Percentiles rank a stretch among this genome's conserved stretches.
phyloP scores from a whole-genome alignment of 2,329 filamentous ascomycete genomes.

The Alternaria alternata region DNA sequence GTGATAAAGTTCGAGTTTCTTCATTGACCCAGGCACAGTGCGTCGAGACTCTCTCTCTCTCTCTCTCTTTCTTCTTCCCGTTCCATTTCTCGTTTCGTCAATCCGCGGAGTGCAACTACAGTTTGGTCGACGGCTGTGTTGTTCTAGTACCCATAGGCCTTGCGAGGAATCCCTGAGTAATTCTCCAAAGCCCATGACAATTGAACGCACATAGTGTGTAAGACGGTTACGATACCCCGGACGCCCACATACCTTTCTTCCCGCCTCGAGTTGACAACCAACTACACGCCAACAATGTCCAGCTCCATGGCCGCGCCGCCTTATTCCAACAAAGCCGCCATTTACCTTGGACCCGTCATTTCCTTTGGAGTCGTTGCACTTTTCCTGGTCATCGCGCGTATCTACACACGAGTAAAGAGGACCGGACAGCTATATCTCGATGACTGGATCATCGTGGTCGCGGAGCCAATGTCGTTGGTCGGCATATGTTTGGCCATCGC shows the following conservation, averaged over 20 bases:
- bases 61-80: background rate
- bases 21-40: background rate
- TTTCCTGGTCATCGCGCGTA: conserved; percentile 27
- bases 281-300: conserved; percentile 10
- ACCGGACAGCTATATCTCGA: conserved; percentile 29
- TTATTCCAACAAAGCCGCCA: conserved; percentile 30
- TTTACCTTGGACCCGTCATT: conserved; percentile 33
- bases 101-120: background rate
- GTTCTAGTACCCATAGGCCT: background rate
- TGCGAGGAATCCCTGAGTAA: conserved; percentile 3
- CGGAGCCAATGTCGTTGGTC: conserved; percentile 30
- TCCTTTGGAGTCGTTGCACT: conserved; percentile 31
- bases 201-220: background rate
- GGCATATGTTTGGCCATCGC: conserved; percentile 24
- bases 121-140: background rate
- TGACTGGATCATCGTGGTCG: conserved; percentile 38
- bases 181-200: conserved; percentile 2
- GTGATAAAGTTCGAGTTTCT: background rate
- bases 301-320: conserved; percentile 11
- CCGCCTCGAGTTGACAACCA: background rate
- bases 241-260: background rate
- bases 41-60: background rate
- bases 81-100: background rate
- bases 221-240: conserved; percentile 8
- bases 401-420: conserved; percentile 31